Evolutionary conservation across 495 filamentous ascomycete species (phyloP), one percentile per base, ranked within the genome.

Genomic region (Diplogelasinospora grovesii): DNA sequence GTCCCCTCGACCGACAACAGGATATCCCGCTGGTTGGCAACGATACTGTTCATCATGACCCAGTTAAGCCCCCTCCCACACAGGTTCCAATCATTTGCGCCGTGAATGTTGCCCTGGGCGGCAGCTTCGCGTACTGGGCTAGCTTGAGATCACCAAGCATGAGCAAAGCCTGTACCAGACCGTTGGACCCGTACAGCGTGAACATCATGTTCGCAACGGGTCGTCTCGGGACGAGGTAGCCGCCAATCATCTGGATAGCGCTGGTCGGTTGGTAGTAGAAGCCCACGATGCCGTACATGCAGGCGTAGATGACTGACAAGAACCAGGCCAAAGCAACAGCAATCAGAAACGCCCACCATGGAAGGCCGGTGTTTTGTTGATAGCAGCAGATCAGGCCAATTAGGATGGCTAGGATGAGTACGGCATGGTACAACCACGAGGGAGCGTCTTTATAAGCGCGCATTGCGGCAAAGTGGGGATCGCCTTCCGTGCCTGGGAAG

Each of bases 291-390:
- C 54, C 68, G n/a, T 18, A 48, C 19, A 54, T 41, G 10, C 49
- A 41, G 8, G 65, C 64, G 24, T 48, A 54, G 36, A 60, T 49
- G n/a, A 49, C 36, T 1, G 55, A 53, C 1, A 68, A 46, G 3
- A 69, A 15, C 22, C 33, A 36, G 10, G 51, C 45, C 3, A 65
- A 36, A 8, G 63, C 22, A 20, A 50, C 54, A 30, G 73, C 49
- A 8, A 78, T 47, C 20, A 79, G 46, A 37, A 71, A 76, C 3
- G 63, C 75, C 75, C 74, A 78, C 39, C 59, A 71, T 3, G 75
- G 71, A 3, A 78, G 63, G 1, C 69, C 69, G 10, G 68, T 68
- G 4, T 73, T 47, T 36, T 65, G 63, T 41, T 61, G 61, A 39
- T 70, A 63, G 16, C 66, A 60, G 13, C 66, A 65, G 14, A 61